Evolutionary conservation across 2,329 filamentous ascomycete species (phyloP), one percentile per base, ranked within the genome.

Genomic region (Teratosphaeria zuluensis): DNA sequence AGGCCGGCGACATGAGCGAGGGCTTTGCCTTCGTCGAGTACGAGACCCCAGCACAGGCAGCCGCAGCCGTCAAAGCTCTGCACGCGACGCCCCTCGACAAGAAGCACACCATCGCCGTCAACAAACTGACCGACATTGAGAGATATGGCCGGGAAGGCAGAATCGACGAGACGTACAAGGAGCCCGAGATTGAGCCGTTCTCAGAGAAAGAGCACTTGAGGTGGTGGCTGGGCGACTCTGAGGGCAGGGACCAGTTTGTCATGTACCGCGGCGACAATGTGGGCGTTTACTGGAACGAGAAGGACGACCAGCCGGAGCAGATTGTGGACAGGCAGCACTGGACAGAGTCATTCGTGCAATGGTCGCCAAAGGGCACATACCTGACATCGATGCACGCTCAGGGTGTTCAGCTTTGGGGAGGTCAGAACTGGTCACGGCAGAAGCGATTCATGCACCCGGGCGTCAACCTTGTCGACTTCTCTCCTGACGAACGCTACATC

Each of bases 91-190:
- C 92, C 52, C 88, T 99, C 70, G 94, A 99, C 80, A 97, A 95
- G 84, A 96, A 87, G 79, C 92, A 99, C 81, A 96, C 84, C 56
- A 84, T 99, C 68, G 84, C 87, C 64, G 92, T 99, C 68, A 99
- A 99, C 85, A 99, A 99, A 78, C 83, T 99, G 69, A 96, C 92
- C 69, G 94, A 99, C 73, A 92, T 99, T 70, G 94, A 99, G 74
- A 88, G 94, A 66, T 99, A 90, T 74, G 94, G 94, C 63, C 85
- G 91, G 63, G 94, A 97, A 78, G 94, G 94, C 66, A 86, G 91
- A 65, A 84, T 99, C 69, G 89, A 96, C 66, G 94, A 99, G 70
- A 86, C 92, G 67, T 99, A 96, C 77, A 83, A 84, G 60, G 79
- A 87, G 55, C 94, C 94, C 56, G 78, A 87, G 67, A 87, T 96